Evolutionary conservation across 768 basidiomycete genomes (phyloP), one percentile per base, ranked within the genome.

Genomic region (Lactarius pseudohatsudake): DNA sequence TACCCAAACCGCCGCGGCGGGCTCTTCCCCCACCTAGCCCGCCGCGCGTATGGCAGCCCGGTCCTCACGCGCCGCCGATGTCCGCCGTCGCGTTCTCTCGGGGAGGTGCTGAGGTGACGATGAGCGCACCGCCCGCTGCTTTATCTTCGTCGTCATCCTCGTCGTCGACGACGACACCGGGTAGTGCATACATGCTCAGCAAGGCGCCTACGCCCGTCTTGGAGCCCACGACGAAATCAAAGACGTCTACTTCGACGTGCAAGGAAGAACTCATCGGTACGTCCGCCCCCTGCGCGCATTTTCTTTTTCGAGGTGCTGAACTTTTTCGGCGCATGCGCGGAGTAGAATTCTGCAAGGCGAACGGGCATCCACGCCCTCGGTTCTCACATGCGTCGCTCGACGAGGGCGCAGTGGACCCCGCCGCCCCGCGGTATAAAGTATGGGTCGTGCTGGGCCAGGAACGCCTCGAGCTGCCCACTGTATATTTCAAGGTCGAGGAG

Each of bases 361-460:
- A 32, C 36, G 56, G 55, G 13, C 9, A 58, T n/a, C 60, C 36
- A n/a, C 40, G 10, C 4, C 65, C 65, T 11, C 65, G 2, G 20
- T 66, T 66, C 47, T 47, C 57, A 30, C 36, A 68, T 30, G 30
- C 28, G 20, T 3, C 36, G 8, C 55, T 59, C 34, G 18, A 65
- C 10, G 56, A 34, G 16, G 32, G 26, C 1, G 61, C 20, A 2
- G 56, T 9, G 13, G 47, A 54, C 22, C n/a, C 36, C 6, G 26
- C 36, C 10, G 13, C 20, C 6, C 16, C 18, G 30, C 32, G 45
- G 56, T 69, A 64, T 62, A 71, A 64, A 43, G 66, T 72, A 8
- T 72, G 72, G 72, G 40, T 71, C 30, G 61, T 71, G 59, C 32
- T 71, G 28, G 72, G 70, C 2, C 45, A 60, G 34, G 72, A 73